Conservation (phyloP, 139 green algal species). For the Microglena sp. region DNA sequence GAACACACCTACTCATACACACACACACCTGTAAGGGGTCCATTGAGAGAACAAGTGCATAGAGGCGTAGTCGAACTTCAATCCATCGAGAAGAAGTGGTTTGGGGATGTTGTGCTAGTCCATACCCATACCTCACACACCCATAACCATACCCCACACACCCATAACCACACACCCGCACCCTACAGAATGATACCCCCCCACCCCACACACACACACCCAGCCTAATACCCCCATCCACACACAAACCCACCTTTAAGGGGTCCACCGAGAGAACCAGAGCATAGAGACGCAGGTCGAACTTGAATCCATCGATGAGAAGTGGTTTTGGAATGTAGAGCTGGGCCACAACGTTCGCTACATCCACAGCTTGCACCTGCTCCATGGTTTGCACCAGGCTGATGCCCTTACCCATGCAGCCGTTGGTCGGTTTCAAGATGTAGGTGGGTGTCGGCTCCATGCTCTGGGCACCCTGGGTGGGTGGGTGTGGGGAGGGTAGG, state of each 20-base stretch:
- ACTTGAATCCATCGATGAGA: constrained; percentile 58
- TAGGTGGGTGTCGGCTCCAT: constrained; percentile 15
- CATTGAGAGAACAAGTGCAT: constrained; percentile 42
- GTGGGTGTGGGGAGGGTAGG: no score
- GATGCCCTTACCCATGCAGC: constrained; percentile 44
- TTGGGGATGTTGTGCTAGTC: constrained; percentile 44
- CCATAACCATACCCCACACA: no score
- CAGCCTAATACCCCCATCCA: neutral
- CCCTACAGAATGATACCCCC: neutral
- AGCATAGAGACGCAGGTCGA: constrained; percentile 59
- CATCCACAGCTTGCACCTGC: constrained; percentile 26
- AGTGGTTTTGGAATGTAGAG: constrained; percentile 48
- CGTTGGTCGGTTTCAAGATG: constrained; percentile 42
- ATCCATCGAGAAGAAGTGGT: constrained; percentile 51
- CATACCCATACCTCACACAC: no score
- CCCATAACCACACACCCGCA: no score
- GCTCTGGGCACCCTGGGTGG: neutral
- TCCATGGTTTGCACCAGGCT: constrained; percentile 34
- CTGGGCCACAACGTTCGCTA: constrained; percentile 26
- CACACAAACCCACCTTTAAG: constrained; percentile 27
- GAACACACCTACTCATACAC: no score
- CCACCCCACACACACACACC: neutral
- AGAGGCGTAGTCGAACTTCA: constrained; percentile 66
- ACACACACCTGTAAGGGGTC: constrained; percentile 47
- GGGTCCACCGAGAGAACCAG: constrained; percentile 50